Conservation (phyloP, 305 asterid species). For the Fraxinus latifolia region DNA sequence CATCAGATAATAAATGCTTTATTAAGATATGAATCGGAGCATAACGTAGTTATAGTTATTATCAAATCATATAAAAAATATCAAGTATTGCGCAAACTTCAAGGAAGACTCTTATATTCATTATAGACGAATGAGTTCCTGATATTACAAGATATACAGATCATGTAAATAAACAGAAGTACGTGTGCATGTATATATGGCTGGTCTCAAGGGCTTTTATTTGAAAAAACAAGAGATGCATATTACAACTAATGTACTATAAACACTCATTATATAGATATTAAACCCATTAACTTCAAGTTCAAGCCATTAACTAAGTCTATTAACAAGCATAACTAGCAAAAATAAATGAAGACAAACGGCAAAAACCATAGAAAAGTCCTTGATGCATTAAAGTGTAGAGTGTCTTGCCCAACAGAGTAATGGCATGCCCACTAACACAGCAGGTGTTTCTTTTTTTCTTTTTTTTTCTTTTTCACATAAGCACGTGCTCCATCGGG, state of each 20-base stretch:
- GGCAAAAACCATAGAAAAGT: not conserved
- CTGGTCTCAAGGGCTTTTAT: not conserved
- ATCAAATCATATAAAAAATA: not conserved
- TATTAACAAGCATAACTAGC: not conserved
- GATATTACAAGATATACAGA: not conserved
- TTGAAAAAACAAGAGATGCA: not conserved
- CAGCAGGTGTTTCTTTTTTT: not conserved
- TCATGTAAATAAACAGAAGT: not conserved
- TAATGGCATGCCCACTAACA: not conserved
- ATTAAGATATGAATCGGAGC: not conserved
- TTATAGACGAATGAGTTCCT: not conserved
- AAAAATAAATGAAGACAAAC: not conserved
- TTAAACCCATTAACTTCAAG: not conserved
- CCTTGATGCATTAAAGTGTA: not conserved
- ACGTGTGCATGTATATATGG: not conserved
- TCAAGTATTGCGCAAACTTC: not conserved
- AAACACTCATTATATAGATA: not conserved
- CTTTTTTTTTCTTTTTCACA: not conserved
- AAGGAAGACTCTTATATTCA: not conserved
- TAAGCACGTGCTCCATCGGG: not conserved
- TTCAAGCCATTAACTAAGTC: not conserved
- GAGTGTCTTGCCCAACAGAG: not conserved
- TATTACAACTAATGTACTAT: not conserved
- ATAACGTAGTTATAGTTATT: not conserved
- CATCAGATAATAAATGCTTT: conserved; percentile 14